Evolutionary conservation across 257 asterid genomes (phyloP), one percentile per base, ranked within the genome.

Genomic region (Prunella vulgaris): DNA sequence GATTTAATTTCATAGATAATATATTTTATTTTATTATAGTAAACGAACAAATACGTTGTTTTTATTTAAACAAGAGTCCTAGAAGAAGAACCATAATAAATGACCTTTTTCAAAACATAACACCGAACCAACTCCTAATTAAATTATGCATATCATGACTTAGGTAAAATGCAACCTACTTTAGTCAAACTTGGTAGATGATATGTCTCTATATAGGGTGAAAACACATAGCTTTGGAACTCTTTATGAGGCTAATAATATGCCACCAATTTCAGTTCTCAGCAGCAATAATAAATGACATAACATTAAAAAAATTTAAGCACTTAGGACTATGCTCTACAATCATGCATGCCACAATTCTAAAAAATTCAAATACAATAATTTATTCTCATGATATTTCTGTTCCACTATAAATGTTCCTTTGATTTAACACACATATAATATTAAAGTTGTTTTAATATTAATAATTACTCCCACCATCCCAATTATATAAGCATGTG

Each of bases 221-320:
- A 66, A 53, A 56, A 28, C 52, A 57, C 66, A 40, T 59, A 69
- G 28, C 54, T 13, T 15, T 46, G 30, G 10, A 20, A 62, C 53
- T 33, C 35, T 72, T 46, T 64, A n/a, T n/a, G 48, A 53, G 48
- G 20, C 22, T 42, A 40, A 59, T 57, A 70, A 57, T 28, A 70
- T 51, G 49, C 27, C 5, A n/a, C 62, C 63, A 67, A 67, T 17
- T 60, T 32, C 9, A 30, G 1, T 6, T 30, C 35, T 30, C 5
- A 61, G 17, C 52, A 17, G 18, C 32, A 18, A 20, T 35, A 63
- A 18, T 21, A 42, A 46, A 63, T 40, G 28, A 40, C 56, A 24
- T 27, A 64, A 51, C 5, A 51, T 17, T 13, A 49, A 49, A 9
- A 15, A 49, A 49, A 49, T 17, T 20, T 0, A 61, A 35, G 27